These are phyloP conservation scores for Ogataea allantospora DNA, from an alignment of 805 yeast species.

Conservation along the genomic window DNA sequence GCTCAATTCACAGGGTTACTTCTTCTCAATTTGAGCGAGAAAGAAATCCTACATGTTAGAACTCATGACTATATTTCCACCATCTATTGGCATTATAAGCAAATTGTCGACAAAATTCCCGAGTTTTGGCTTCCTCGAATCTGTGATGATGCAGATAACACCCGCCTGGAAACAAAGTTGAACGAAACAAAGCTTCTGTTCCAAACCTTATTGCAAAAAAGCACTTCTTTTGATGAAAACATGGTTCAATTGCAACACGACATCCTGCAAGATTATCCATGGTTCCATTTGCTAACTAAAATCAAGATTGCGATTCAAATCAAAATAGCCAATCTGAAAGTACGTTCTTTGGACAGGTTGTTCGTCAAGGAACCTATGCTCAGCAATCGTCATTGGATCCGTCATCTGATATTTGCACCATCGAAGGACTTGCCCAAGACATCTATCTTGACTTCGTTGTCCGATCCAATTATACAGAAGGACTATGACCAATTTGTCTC, in stretches of 20 bases:
- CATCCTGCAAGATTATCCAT: conserved; percentile 67
- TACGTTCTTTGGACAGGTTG: conserved; percentile 54
- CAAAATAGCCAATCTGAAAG: conserved; percentile 50
- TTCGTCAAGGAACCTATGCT: conserved; percentile 49
- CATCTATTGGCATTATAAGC: conserved; percentile 38
- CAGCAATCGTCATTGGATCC: conserved; percentile 55
- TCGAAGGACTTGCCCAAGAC: conserved; percentile 49
- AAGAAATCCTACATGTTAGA: conserved; percentile 52
- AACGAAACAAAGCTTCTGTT: conserved; percentile 8
- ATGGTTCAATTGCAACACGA: conserved; percentile 43
- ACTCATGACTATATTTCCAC: conserved; percentile 46
- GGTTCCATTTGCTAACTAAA: conserved; percentile 67
- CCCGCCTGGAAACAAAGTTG: conserved; percentile 13
- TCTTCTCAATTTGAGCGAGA: conserved; percentile 52
- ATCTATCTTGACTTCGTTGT: conserved; percentile 56
- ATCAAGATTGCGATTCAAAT: conserved; percentile 56
- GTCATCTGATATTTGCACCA: conserved; percentile 63
- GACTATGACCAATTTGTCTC: conserved; percentile 39
- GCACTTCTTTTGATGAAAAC: conserved; percentile 21
- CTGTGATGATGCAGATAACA: conserved; percentile 26
- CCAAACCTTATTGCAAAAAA: conserved; percentile 11
- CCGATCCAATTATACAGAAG: conserved; percentile 50
- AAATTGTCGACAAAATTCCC: conserved; percentile 27
- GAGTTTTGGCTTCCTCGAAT: conserved; percentile 30
- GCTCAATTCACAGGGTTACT: conserved; percentile 61